phyloP scores from a whole-genome alignment of 768 basidiomycete species.

The Mycena chlorophos region DNA sequence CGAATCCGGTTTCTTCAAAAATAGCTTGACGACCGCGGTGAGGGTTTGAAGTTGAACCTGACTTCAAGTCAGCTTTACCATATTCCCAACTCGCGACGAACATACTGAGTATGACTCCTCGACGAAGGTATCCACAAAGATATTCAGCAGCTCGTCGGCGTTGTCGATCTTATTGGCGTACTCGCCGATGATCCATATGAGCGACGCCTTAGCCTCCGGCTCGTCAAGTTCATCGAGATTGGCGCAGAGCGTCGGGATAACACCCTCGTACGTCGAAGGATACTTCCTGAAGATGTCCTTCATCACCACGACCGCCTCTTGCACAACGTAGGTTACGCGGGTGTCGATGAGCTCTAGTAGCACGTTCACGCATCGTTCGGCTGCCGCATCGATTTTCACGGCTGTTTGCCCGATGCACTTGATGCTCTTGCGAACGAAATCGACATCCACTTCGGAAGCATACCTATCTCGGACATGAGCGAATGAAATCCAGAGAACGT shows the following conservation, averaged over 20 bases:
- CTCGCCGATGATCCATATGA: slow-evolving; percentile 99
- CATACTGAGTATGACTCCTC: slow-evolving; percentile 91
- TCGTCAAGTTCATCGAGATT: slow-evolving; percentile 97
- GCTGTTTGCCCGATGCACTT: slow-evolving; percentile 97
- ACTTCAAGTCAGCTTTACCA: not conserved
- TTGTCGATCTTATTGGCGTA: slow-evolving; percentile 98
- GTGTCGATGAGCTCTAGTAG: slow-evolving; percentile 91
- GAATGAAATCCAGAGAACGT: not conserved
- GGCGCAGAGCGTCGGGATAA: slow-evolving; percentile 92
- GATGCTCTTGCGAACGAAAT: slow-evolving; percentile 93
- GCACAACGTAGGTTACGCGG: slow-evolving; percentile 94
- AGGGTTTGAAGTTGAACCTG: slow-evolving; percentile 76
- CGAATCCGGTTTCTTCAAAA: slow-evolving; percentile 90
- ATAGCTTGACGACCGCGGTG: slow-evolving; percentile 96
- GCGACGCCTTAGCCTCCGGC: slow-evolving; percentile 94
- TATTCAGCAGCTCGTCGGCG: slow-evolving; percentile 85
- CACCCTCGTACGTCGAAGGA: slow-evolving; percentile 92
- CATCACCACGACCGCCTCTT: slow-evolving; percentile 98
- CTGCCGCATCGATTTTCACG: slow-evolving; percentile 89
- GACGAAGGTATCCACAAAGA: slow-evolving; percentile 89
- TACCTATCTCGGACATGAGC: slow-evolving; percentile 53
- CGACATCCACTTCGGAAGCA: slow-evolving; percentile 96
- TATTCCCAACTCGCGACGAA: not conserved
- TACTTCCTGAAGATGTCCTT: slow-evolving; percentile 99
- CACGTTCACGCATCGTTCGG: slow-evolving; percentile 93